phyloP scores from a whole-genome alignment of 169 alveolate genomes.

The Plasmodium vinckei region DNA sequence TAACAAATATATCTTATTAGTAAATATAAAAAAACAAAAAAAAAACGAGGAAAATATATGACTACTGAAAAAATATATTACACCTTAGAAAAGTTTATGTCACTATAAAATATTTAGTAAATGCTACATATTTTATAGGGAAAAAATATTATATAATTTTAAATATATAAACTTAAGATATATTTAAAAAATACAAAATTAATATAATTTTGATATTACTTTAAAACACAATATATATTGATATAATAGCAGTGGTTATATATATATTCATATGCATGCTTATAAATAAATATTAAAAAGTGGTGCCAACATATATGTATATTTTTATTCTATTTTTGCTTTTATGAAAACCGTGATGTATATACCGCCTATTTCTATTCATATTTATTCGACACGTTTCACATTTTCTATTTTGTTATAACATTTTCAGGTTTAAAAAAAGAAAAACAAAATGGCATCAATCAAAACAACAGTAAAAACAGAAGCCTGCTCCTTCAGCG shows the following conservation, averaged over 20 bases:
- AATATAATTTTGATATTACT: too few relatives aligned
- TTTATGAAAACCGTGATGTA: not conserved
- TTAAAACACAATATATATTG: too few relatives aligned
- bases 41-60: too few relatives aligned
- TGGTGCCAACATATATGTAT: not conserved
- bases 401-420: not conserved
- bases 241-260: not conserved
- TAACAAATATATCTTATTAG: too few relatives aligned
- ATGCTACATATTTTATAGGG: too few relatives aligned
- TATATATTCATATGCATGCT: not conserved
- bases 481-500: constrained; percentile 97
- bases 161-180: too few relatives aligned
- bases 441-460: constrained; percentile 81
- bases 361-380: not conserved
- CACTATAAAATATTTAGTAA: too few relatives aligned
- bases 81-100: too few relatives aligned
- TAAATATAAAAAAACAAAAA: too few relatives aligned
- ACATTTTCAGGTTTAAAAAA: constrained; percentile 32
- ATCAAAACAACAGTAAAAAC: constrained; percentile 93
- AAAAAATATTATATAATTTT: too few relatives aligned
- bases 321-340: not conserved
- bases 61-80: too few relatives aligned
- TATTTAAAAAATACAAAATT: too few relatives aligned
- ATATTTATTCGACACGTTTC: not conserved
- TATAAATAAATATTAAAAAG: not conserved